phyloP scores from a whole-genome alignment of 805 yeast genomes.

The Sugiyamaella boreocaroliniensis region DNA sequence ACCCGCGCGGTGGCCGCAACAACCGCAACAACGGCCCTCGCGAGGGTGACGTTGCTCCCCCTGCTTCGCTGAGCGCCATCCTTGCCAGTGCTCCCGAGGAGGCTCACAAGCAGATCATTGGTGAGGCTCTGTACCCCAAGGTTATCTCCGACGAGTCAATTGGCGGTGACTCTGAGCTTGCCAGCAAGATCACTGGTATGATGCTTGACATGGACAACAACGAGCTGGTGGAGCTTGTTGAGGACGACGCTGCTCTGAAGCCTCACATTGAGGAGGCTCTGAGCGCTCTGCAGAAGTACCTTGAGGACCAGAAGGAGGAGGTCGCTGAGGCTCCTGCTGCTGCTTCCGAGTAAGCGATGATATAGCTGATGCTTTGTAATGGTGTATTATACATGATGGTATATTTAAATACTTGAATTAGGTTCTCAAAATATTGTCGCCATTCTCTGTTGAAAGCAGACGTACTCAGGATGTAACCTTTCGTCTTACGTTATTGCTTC shows the following conservation, averaged over 20 bases:
- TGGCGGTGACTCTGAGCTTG: conserved; percentile 77
- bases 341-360: background rate
- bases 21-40: conserved; percentile 12
- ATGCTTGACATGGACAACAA: conserved; percentile 89
- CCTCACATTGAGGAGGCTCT: conserved; percentile 91
- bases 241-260: conserved; percentile 83
- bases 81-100: conserved; percentile 67
- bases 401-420: too few relatives aligned
- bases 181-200: conserved; percentile 99
- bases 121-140: conserved; percentile 94
- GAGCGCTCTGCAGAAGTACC: conserved; percentile 88
- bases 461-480: too few relatives aligned
- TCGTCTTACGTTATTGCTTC: too few relatives aligned
- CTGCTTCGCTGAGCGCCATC: conserved; percentile 49
- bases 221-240: conserved; percentile 82
- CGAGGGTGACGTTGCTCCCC: conserved; percentile 14
- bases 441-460: too few relatives aligned
- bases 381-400: background rate
- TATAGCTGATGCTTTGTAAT: background rate
- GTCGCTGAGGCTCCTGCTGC: background rate
- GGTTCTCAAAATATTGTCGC: too few relatives aligned
- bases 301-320: conserved; percentile 31
- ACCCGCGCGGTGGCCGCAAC: conserved; percentile 19
- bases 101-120: conserved; percentile 94
- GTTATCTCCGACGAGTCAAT: conserved; percentile 81